These are phyloP conservation scores for Exobasidium cylindrosporum DNA, from an alignment of 1,284 basidiomycete species.

Conservation along the genomic window DNA sequence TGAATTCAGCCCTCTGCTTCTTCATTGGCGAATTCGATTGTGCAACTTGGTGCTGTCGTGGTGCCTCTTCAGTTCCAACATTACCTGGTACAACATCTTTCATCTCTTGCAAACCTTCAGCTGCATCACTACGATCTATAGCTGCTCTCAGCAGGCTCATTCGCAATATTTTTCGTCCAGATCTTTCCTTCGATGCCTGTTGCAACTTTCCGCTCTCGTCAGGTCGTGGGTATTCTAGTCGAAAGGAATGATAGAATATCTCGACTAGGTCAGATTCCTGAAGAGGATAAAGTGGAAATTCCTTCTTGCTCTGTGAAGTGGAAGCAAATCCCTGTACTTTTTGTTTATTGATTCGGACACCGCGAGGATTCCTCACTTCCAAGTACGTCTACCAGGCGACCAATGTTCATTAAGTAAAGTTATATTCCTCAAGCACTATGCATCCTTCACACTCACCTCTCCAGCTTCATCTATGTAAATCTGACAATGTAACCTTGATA, in stretches of 20 bases:
- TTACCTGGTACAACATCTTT: background rate
- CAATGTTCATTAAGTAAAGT: too few species aligned
- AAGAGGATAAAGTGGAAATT: background rate
- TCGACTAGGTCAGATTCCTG: background rate
- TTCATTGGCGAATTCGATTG: background rate
- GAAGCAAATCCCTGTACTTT: background rate
- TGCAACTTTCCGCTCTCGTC: background rate
- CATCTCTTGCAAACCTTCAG: background rate
- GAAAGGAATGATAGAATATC: background rate
- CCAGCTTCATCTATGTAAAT: background rate
- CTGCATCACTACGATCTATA: background rate
- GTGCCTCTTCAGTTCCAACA: background rate
- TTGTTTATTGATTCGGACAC: background rate
- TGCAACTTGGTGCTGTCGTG: background rate
- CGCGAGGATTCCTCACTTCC: background rate
- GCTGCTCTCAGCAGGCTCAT: background rate
- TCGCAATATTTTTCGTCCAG: background rate
- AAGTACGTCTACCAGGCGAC: background rate
- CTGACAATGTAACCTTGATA: conserved; percentile 1
- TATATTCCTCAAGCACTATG: too few species aligned
- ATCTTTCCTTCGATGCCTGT: background rate
- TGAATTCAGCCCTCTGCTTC: background rate
- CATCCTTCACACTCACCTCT: too few species aligned
- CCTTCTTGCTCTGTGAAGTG: background rate
- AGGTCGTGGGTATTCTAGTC: background rate